phyloP scores from a whole-genome alignment of 2,329 filamentous ascomycete species.

The Fragosphaeria purpurea region DNA sequence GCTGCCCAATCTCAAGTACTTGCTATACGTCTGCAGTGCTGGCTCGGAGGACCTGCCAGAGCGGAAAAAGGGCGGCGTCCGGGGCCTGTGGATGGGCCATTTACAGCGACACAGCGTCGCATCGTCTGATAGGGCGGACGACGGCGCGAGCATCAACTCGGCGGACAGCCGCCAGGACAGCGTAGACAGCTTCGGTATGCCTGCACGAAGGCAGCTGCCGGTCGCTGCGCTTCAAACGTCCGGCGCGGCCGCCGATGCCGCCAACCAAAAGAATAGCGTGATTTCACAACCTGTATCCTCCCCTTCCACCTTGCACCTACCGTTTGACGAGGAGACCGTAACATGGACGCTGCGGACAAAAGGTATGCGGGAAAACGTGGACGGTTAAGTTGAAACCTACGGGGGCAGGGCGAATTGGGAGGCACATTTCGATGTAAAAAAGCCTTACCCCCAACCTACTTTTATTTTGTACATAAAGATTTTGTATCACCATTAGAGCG shows the following conservation, averaged over 20 bases:
- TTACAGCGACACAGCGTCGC: conserved; percentile 25
- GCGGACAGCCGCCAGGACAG: conserved; percentile 33
- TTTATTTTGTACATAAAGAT: no score
- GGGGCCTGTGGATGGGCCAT: conserved; percentile 45
- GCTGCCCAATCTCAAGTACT: conserved; percentile 84
- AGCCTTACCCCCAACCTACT: no score
- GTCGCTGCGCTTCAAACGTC: conserved; percentile 33
- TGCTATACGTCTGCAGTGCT: conserved; percentile 80
- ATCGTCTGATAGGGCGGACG: conserved; percentile 17
- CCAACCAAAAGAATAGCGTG: not conserved
- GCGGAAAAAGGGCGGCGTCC: conserved; percentile 50
- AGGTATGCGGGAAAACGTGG: conserved; percentile 39
- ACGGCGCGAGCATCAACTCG: conserved; percentile 28
- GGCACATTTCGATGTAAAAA: no score
- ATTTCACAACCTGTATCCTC: conserved; percentile 10
- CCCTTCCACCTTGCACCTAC: conserved; percentile 23
- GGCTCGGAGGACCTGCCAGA: conserved; percentile 56
- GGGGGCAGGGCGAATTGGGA: no score
- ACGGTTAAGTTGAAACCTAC: no score
- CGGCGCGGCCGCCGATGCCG: conserved; percentile 23
- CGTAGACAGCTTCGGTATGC: conserved; percentile 24
- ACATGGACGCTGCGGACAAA: conserved; percentile 46
- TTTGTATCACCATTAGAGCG: no score
- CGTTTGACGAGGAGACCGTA: conserved; percentile 35
- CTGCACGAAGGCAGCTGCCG: conserved; percentile 19